Base-by-base conservation (phyloP, 306 rosid genomes). In the Vigna trinervia region DNA sequence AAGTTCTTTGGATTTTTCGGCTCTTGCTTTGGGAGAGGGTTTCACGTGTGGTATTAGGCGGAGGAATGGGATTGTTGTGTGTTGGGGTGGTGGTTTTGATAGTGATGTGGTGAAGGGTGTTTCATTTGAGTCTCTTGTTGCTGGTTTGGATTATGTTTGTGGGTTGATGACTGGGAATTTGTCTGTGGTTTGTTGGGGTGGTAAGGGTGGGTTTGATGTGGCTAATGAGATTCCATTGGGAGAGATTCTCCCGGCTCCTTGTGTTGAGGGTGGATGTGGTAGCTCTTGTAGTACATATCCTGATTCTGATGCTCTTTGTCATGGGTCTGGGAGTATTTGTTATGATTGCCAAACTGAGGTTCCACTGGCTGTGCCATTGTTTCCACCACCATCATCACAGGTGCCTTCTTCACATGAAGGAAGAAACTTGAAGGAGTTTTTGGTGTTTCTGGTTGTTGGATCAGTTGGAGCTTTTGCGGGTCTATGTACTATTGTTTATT, bases 141-240 rank as follows among this genome's bases (percentile, higher is more conserved):
- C 85, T 80, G 89, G 89, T 47, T 83, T 80, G 74, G 86, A 86
- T 74, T 86, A 68, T 77, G 83, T 83, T 69, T 86, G 89, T 83
- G 89, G 89, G 22, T 74, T 86, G 38, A 83, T 68, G 0, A 83
- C 87, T 5, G 66, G 23, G 23, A 73, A 86, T 69, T 69, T 86
- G 78, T 77, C 87, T 47, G 14, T 80, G 5, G 26, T 80, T 46
- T 86, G 89, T 46, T 83, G 85, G 86, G 89, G 89, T 63, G 81
- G 79, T 63, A 61, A 61, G 46, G 7, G 15, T 53, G 50, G 39
- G 20, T 61, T 10, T 69, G 43, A 63, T 34, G 72, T 52, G 23
- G 32, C 41, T 53, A 46, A 6, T 46, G 50, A 59, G 69, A 9
- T 72, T 83, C 78, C 83, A 32, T 32, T 86, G 47, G 84, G 81